phyloP scores from a whole-genome alignment of 2,329 filamentous ascomycete genomes.

The Aspergillus sojae region DNA sequence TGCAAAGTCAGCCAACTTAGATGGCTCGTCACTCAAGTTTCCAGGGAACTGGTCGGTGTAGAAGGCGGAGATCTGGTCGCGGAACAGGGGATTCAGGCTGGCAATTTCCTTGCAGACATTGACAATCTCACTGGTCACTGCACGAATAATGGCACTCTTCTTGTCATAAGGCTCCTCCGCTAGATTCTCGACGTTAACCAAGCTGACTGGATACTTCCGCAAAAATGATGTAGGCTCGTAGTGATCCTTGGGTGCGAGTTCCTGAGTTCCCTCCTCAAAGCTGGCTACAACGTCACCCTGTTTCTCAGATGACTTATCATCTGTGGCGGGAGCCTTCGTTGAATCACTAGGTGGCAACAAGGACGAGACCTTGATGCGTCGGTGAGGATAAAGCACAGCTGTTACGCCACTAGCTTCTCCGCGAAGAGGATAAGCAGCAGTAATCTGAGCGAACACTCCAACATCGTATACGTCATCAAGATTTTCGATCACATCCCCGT shows the following conservation, averaged over 20 bases:
- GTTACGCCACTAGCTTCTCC: slow-evolving; percentile 85
- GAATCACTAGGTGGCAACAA: slow-evolving; percentile 68
- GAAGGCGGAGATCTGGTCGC: slow-evolving; percentile 96
- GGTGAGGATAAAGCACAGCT: slow-evolving; percentile 92
- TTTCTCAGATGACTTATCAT: slow-evolving; percentile 61
- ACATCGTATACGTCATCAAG: slow-evolving; percentile 91
- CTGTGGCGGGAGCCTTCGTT: slow-evolving; percentile 34
- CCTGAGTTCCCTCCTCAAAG: slow-evolving; percentile 81
- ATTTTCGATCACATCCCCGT: slow-evolving; percentile 90
- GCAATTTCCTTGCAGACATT: slow-evolving; percentile 99
- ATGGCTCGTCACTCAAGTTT: slow-evolving; percentile 92
- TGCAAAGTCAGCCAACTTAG: slow-evolving; percentile 94
- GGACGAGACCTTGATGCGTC: slow-evolving; percentile 85
- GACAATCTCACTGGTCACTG: slow-evolving; percentile 95
- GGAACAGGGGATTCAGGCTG: slow-evolving; percentile 88
- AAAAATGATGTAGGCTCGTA: slow-evolving; percentile 92
- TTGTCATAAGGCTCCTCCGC: slow-evolving; percentile 86
- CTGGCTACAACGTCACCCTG: slow-evolving; percentile 95
- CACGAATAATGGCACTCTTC: slow-evolving; percentile 84
- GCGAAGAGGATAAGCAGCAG: slow-evolving; percentile 84
- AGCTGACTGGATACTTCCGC: slow-evolving; percentile 85
- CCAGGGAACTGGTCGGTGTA: slow-evolving; percentile 93
- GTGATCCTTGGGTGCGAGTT: slow-evolving; percentile 57
- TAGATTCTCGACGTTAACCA: slow-evolving; percentile 94
- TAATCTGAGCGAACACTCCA: slow-evolving; percentile 96